Evolutionary conservation across 2,329 filamentous ascomycete species (phyloP).

Genomic region (Xylariaceae sp.): DNA sequence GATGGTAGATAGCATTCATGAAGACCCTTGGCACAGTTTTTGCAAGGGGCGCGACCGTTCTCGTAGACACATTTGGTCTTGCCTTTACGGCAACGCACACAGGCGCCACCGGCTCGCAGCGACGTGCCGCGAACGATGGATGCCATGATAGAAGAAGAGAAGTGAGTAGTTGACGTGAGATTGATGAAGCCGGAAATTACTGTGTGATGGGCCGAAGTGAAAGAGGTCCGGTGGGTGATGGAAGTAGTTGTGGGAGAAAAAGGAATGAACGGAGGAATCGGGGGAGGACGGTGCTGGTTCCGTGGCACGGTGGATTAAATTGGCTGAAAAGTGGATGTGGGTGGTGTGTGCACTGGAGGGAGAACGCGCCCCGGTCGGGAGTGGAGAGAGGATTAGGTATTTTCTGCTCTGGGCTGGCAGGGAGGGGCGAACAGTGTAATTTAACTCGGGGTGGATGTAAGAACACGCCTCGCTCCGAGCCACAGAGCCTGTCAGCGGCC

Average conservation of each 20-base stretch:
- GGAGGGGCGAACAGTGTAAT: constrained; percentile 10
- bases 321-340: constrained; percentile 21
- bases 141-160: constrained; percentile 36
- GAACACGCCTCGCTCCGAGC: too few relatives aligned
- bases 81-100: constrained; percentile 60
- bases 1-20: constrained; percentile 61
- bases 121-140: constrained; percentile 54
- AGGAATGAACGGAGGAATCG: constrained; percentile 28
- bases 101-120: constrained; percentile 57
- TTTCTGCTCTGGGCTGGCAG: background rate
- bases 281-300: constrained; percentile 30
- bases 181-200: constrained; percentile 4
- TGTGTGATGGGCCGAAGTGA: constrained; percentile 22
- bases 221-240: constrained; percentile 25
- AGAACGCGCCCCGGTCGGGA: constrained; percentile 28
- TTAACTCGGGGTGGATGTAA: background rate
- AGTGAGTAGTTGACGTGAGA: background rate
- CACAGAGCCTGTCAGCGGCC: background rate
- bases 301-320: constrained; percentile 31
- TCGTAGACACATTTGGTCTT: constrained; percentile 64
- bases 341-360: constrained; percentile 19
- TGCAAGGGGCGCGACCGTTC: constrained; percentile 58
- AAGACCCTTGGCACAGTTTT: constrained; percentile 61
- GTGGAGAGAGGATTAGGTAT: constrained; percentile 30
- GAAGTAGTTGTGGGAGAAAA: constrained; percentile 22